Evolutionary conservation across 148 eudicot genomes (phyloP).

Genomic region (Silene uniflora): DNA sequence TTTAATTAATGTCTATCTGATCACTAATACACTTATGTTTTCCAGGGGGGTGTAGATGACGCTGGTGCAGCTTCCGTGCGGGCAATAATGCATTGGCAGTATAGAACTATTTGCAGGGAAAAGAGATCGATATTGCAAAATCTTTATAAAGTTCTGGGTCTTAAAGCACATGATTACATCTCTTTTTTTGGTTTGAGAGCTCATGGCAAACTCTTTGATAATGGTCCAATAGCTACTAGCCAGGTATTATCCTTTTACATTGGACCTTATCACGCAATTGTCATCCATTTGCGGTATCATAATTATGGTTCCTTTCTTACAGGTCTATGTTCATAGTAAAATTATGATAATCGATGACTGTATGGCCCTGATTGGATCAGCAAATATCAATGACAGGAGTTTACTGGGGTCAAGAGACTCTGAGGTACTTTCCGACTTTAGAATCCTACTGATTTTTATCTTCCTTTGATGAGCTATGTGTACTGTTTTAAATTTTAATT

Average conservation of each 20-base stretch:
- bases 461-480: background rate
- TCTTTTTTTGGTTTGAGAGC: conserved; percentile 96
- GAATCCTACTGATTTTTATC: conserved; percentile 1
- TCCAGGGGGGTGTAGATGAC: conserved; percentile 97
- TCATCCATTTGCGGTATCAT: conserved; percentile 4
- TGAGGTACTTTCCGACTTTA: conserved; percentile 49
- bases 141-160: conserved; percentile 67
- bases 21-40: conserved; percentile 14
- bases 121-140: conserved; percentile 80
- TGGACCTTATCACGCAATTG: background rate
- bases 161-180: conserved; percentile 82
- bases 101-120: conserved; percentile 93
- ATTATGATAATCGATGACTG: conserved; percentile 92
- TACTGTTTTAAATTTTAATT: background rate
- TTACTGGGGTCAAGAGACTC: conserved; percentile 97
- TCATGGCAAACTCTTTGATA: conserved; percentile 76
- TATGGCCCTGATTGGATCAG: conserved; percentile 81
- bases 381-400: conserved; percentile 95
- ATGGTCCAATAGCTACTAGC: conserved; percentile 80
- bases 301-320: conserved; percentile 21
- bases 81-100: conserved; percentile 98
- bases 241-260: conserved; percentile 48
- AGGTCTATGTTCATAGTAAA: conserved; percentile 98
- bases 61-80: conserved; percentile 97
- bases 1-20: conserved; percentile 1